Base-by-base conservation (phyloP, 352 stramenopile species). In the Phytophthora agathidicida region DNA sequence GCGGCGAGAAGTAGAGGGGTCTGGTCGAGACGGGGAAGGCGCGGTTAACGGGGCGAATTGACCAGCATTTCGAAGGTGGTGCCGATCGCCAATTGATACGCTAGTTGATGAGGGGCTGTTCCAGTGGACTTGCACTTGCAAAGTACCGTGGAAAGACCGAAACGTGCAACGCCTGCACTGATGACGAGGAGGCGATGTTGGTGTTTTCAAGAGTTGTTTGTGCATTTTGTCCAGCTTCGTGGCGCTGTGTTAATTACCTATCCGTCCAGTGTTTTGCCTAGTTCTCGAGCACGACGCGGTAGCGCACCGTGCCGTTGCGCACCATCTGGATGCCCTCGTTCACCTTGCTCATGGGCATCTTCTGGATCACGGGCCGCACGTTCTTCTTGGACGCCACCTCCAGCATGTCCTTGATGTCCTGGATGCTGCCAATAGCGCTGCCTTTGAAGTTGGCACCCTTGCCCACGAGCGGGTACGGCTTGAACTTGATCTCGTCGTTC, bases 331-430 rank as follows among this genome's bases (percentile, higher is more conserved):
- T 60, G 32, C 73, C 74, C 26, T 80, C 58, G 54, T 86, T 82
- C 32, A 63, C 72, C 43, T 83, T 45, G 24, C 24, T 43, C 73
- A 86, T 83, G 2, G 79, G 68, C 37, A 87, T 8, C 45, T 80
- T 82, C 56, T 85, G 72, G 39, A 87, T 72, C 23, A 81, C 65
- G n/a, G 77, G 58, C 14, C 67, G 60, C 77, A 96, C 91, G 27
- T 94, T 75, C 60, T 94, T 78, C 80, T 19, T 62, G 48, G 68
- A 77, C 43, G 86, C 94, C 32, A 97, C 76, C 32, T 92, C n/a
- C 7, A 97, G 61, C 83, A 97, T 94, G 23, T 95, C 79, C 65
- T 95, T 80, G 28, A 88, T 92, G 42, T 96, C 59, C 43, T 68
- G 59, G 39, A 94, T 83, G 46, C 83, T 82, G 26, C 89, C 88